Evolutionary conservation across 225 moss, liverwort and hornwort species (phyloP).

Genomic region (Lunularia cruciata): DNA sequence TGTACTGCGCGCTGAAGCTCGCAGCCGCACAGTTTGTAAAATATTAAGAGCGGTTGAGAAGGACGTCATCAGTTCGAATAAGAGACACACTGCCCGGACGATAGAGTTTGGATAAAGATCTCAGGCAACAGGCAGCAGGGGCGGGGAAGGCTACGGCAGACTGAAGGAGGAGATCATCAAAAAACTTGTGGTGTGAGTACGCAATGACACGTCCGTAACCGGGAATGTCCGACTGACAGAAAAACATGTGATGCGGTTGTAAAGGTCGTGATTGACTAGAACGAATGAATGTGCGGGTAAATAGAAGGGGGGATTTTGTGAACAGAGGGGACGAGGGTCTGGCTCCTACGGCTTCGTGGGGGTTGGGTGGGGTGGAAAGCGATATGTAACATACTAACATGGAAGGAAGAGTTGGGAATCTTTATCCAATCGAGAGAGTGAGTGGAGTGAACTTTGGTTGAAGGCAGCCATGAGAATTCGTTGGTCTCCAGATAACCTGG

Average conservation of each 20-base stretch:
- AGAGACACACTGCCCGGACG: too few relatives aligned
- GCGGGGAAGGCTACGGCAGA: not conserved
- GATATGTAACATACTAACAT: too few relatives aligned
- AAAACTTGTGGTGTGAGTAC: not conserved
- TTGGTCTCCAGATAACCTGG: not conserved
- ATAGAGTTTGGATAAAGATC: not conserved
- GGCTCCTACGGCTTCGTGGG: too few relatives aligned
- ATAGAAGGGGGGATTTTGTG: too few relatives aligned
- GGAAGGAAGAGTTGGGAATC: not conserved
- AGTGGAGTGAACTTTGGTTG: not conserved
- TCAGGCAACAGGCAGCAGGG: not conserved
- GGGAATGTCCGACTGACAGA: too few relatives aligned
- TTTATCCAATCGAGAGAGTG: conserved; percentile 1
- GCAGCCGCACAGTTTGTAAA: too few relatives aligned
- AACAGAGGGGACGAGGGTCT: too few relatives aligned
- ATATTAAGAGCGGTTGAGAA: not conserved
- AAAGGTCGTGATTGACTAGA: too few relatives aligned
- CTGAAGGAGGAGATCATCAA: not conserved
- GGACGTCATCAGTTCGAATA: not conserved
- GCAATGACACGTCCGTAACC: not conserved
- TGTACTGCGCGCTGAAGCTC: too few relatives aligned
- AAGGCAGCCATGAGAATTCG: not conserved
- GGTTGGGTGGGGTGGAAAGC: too few relatives aligned
- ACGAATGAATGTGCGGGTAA: too few relatives aligned
- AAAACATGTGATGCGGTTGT: too few relatives aligned